These are phyloP conservation scores for Rhodotorula graminis DNA, from an alignment of 768 basidiomycete species.

Conservation along the genomic window DNA sequence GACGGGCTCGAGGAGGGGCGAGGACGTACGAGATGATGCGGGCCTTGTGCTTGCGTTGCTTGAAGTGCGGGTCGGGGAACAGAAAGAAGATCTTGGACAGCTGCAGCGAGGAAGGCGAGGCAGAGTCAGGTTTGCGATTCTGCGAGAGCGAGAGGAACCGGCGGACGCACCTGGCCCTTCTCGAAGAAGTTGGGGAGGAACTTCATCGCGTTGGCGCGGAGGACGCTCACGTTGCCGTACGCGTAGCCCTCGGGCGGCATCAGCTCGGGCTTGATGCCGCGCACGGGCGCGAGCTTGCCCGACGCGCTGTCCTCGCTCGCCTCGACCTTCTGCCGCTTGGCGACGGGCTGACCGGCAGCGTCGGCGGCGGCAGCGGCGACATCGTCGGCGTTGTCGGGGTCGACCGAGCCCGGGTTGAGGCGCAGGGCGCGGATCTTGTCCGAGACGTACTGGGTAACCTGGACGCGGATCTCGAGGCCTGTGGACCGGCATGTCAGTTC, in stretches of 20 bases:
- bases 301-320: neutral
- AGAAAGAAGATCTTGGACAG: constrained; percentile 92
- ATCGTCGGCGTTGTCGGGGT: constrained; percentile 38
- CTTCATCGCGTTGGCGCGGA: constrained; percentile 97
- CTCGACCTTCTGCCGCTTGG: constrained; percentile 13
- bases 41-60: constrained; percentile 94
- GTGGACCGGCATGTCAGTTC: neutral
- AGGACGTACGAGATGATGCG: constrained; percentile 74
- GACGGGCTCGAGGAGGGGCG: neutral
- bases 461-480: constrained; percentile 97
- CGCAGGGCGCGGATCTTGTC: constrained; percentile 91
- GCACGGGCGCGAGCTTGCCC: constrained; percentile 1
- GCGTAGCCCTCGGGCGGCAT: constrained; percentile 57
- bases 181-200: constrained; percentile 93
- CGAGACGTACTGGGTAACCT: constrained; percentile 91
- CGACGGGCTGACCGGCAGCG: constrained; percentile 34
- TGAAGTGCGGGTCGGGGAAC: constrained; percentile 99
- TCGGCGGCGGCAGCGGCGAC: constrained; percentile 44
- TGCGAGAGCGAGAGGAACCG: no score
- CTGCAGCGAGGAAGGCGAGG: constrained; percentile 22
- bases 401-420: constrained; percentile 46
- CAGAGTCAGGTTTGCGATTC: neutral
- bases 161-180: constrained; percentile 63
- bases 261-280: constrained; percentile 36
- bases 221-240: constrained; percentile 73